These are phyloP conservation scores for Coemansia brasiliensis DNA, from an alignment of 192 early-diverging fungal genomes.

Conservation along the genomic window DNA sequence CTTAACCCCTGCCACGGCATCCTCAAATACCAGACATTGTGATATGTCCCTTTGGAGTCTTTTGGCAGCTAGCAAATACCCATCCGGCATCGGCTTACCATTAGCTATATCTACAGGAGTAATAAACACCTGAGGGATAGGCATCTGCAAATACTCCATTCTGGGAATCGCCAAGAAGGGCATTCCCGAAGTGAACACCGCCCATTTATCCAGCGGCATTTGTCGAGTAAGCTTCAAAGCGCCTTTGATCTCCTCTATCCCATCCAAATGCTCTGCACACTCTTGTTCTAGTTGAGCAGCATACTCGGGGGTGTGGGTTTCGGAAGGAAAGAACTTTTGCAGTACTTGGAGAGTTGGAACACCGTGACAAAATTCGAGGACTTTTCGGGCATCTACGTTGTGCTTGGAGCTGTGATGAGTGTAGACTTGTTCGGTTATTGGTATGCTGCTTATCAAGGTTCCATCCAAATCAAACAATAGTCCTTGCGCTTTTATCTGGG, in stretches of 20 bases:
- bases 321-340: slow-evolving; percentile 16
- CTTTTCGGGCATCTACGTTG: slow-evolving; percentile 15
- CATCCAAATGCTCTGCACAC: slow-evolving; percentile 4
- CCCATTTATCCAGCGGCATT: slow-evolving; percentile 15
- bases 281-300: slow-evolving; percentile 23
- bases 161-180: slow-evolving; percentile 23
- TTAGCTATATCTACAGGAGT: slow-evolving; percentile 22
- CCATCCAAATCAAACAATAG: too few relatives aligned
- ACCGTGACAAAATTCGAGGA: slow-evolving; percentile 28
- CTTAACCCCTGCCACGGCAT: too few relatives aligned
- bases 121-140: slow-evolving; percentile 18
- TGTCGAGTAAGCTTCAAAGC: slow-evolving; percentile 7
- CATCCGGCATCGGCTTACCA: slow-evolving; percentile 39
- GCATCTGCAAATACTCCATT: slow-evolving; percentile 23
- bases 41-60: slow-evolving; percentile 6
- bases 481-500: too few relatives aligned
- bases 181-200: slow-evolving; percentile 38
- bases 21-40: slow-evolving; percentile 27
- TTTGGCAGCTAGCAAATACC: slow-evolving; percentile 26
- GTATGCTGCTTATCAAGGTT: too few relatives aligned
- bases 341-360: slow-evolving; percentile 39
- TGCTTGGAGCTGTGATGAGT: too few relatives aligned
- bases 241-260: slow-evolving; percentile 20
- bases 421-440: too few relatives aligned
- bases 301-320: slow-evolving; percentile 22